phyloP scores from a whole-genome alignment of 345 rosid species.

The Clarkia xantiana region DNA sequence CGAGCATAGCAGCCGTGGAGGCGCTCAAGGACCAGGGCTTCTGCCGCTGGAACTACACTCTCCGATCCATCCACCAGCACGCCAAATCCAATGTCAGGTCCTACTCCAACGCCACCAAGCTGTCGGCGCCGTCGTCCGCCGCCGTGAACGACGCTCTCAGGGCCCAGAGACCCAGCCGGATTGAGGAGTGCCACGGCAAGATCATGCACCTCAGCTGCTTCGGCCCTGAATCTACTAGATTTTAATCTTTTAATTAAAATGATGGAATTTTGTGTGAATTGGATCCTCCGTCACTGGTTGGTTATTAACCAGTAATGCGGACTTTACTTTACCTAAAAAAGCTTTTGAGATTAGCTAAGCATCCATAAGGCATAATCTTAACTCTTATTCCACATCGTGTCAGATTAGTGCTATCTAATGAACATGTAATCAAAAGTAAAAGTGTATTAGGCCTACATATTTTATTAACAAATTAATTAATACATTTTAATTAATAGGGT shows the following conservation, averaged over 20 bases:
- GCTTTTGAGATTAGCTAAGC: no score
- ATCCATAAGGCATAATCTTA: no score
- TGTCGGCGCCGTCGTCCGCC: conserved; percentile 1
- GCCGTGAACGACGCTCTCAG: background rate
- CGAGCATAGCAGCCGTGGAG: conserved; percentile 51
- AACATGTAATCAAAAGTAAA: no score
- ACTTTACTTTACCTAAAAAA: no score
- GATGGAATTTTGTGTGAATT: no score
- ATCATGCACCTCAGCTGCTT: conserved; percentile 25
- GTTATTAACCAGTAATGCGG: no score
- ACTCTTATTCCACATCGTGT: no score
- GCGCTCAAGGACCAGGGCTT: conserved; percentile 62
- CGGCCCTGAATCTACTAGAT: conserved; percentile 32
- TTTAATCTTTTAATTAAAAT: conserved; percentile 7
- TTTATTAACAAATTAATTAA: no score
- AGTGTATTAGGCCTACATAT: no score
- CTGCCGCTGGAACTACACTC: conserved; percentile 47
- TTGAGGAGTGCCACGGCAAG: conserved; percentile 15
- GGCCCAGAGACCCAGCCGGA: conserved; percentile 8
- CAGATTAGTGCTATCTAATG: no score
- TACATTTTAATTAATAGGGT: no score
- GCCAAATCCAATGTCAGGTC: conserved; percentile 24
- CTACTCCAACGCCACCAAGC: conserved; percentile 11
- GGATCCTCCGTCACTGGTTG: no score
- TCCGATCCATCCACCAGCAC: conserved; percentile 30